These are phyloP conservation scores for Colletotrichum sp. DNA, from an alignment of 2,329 filamentous ascomycete genomes.

Conservation along the genomic window DNA sequence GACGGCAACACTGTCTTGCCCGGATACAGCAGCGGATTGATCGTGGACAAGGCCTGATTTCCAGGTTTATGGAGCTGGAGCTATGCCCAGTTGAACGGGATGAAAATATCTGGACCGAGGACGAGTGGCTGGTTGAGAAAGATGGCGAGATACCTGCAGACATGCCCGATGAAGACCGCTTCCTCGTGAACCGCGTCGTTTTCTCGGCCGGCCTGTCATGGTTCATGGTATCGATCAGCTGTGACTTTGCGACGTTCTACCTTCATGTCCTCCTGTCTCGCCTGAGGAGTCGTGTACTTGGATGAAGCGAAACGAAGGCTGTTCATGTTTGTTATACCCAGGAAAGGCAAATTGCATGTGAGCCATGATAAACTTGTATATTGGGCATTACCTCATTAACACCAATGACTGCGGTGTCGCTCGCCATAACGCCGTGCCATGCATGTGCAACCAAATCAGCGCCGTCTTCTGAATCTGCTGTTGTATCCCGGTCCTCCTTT, in stretches of 20 bases:
- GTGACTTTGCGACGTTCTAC: slow-evolving; percentile 20
- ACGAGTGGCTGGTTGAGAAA: slow-evolving; percentile 8
- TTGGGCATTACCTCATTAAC: slow-evolving; percentile 7
- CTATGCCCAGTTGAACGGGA: neutral
- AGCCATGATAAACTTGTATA: neutral
- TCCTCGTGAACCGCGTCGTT: slow-evolving; percentile 1
- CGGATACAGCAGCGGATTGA: slow-evolving; percentile 7
- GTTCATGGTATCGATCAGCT: slow-evolving; percentile 18
- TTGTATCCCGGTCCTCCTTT: slow-evolving; percentile 64
- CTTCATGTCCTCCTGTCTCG: neutral
- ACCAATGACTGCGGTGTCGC: neutral
- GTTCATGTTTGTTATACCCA: neutral
- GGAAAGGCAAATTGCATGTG: neutral
- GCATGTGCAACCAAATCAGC: slow-evolving; percentile 26
- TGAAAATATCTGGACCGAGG: neutral
- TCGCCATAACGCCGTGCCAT: neutral
- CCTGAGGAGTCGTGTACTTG: neutral
- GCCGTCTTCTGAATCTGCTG: slow-evolving; percentile 61
- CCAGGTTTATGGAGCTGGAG: slow-evolving; percentile 4
- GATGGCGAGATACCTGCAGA: slow-evolving; percentile 11
- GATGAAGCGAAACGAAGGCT: neutral
- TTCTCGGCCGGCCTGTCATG: slow-evolving; percentile 15
- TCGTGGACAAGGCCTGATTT: slow-evolving; percentile 2
- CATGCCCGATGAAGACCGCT: neutral
- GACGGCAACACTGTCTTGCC: neutral